phyloP scores from a whole-genome alignment of 2,329 filamentous ascomycete genomes.

The Geosmithia putterillii region DNA sequence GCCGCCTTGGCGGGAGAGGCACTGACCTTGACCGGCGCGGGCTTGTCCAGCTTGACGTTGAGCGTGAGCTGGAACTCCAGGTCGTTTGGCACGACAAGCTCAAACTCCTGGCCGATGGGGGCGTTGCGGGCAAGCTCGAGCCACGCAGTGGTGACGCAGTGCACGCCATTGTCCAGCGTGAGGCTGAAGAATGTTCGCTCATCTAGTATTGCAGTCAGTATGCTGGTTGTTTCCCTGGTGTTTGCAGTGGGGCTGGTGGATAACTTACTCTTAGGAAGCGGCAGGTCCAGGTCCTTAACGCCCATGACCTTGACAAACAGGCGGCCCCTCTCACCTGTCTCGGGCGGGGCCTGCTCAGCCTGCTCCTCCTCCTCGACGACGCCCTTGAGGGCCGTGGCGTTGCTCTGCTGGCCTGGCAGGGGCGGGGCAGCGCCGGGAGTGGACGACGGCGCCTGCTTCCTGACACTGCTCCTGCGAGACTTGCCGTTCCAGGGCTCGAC shows the following conservation, averaged over 20 bases:
- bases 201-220: no score
- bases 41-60: conserved; percentile 86
- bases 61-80: conserved; percentile 98
- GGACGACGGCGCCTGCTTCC: conserved; percentile 29
- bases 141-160: conserved; percentile 95
- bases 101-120: conserved; percentile 95
- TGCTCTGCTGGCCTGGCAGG: conserved; percentile 78
- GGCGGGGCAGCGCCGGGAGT: conserved; percentile 58
- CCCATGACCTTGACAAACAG: conserved; percentile 98
- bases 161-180: conserved; percentile 94
- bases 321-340: conserved; percentile 76
- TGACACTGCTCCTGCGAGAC: conserved; percentile 50
- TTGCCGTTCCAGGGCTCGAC: conserved; percentile 95
- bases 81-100: conserved; percentile 91
- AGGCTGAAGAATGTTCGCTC: conserved; percentile 91
- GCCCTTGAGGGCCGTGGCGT: conserved; percentile 51
- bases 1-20: conserved; percentile 48
- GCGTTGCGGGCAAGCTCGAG: conserved; percentile 84
- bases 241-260: no score
- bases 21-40: conserved; percentile 40
- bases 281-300: conserved; percentile 88
- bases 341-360: conserved; percentile 48
- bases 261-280: conserved; percentile 71
- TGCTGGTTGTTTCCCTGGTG: conserved; percentile 14
- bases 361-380: conserved; percentile 57